Base-by-base conservation (phyloP, 2,329 filamentous ascomycete genomes). In the Ilyonectria robusta region DNA sequence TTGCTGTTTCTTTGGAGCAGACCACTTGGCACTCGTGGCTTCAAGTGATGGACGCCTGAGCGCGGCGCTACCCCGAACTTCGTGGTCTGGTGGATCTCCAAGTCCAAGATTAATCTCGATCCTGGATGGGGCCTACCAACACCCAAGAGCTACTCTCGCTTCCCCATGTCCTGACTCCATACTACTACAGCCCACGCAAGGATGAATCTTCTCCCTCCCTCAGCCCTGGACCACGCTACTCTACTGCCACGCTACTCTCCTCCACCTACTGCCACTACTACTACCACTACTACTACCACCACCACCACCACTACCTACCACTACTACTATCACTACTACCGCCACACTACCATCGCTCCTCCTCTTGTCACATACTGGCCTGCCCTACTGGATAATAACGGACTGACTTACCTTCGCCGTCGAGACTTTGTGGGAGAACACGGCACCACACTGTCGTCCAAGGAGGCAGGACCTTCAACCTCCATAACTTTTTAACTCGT, bases 371-470 rank as follows among this genome's bases (percentile, higher is more conserved):
- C 56, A 21, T 40, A 44, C 31, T 55, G 31, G 23, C 48, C 31
- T 42, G 40, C 58, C 46, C 59, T 60, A 59, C 44, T 19, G 50
- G 46, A 67, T 64, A 63, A 69, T 65, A 67, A 65, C 55, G 67
- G 59, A 15, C 50, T n/a, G 31, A 35, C 31, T 53, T 51, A 65
- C 66, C 69, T 62, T 48, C 23, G 10, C 26, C 55, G 42, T 29
- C 53, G 35, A 40, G 59, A 55, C 60, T 19, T 40, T 64, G 47
- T 58, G 29, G 50, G 50, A 53, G 50, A 35, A 15, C 17, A 72
- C 70, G 55, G 70, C 59, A 74, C 70, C 72, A 74, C 72, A 74
- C 60, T 58, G 62, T 69, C 51, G 59, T 70, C 70, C 40, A 17
- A 10, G 66, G 58, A 65, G 40, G 19, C 60, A 65, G 64, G 65